phyloP scores from a whole-genome alignment of 2,329 filamentous ascomycete genomes.

The Ceratocystis colombiana region DNA sequence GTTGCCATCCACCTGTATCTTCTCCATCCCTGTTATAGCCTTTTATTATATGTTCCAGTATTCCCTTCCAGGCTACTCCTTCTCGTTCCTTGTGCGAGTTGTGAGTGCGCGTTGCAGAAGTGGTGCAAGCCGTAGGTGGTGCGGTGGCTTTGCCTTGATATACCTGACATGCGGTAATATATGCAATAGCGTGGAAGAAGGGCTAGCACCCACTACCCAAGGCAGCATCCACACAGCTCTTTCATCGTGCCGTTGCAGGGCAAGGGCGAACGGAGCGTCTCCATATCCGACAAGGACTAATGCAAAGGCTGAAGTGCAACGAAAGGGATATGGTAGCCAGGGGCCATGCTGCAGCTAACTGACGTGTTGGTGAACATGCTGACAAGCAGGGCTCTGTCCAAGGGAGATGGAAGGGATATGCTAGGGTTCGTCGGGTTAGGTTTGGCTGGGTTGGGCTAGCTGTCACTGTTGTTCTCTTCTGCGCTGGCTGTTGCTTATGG shows the following conservation, averaged over 20 bases:
- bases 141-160: neutral
- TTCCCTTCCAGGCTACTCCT: neutral
- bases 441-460: no score
- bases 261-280: neutral
- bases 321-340: neutral
- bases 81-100: conserved; percentile 1
- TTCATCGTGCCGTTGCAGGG: no score
- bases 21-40: neutral
- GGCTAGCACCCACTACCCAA: no score
- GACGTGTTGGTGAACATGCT: neutral
- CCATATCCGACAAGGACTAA: neutral
- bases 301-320: neutral
- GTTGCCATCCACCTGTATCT: neutral
- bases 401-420: neutral
- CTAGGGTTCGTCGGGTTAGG: neutral
- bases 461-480: no score
- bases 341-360: neutral
- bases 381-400: neutral
- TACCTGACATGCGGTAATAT: neutral
- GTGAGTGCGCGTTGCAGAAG: neutral
- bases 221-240: no score
- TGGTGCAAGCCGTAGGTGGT: neutral
- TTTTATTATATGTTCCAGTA: neutral
- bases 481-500: no score
- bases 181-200: neutral